phyloP scores from a whole-genome alignment of 2,329 filamentous ascomycete species.

The Arachnopeziza araneosa region DNA sequence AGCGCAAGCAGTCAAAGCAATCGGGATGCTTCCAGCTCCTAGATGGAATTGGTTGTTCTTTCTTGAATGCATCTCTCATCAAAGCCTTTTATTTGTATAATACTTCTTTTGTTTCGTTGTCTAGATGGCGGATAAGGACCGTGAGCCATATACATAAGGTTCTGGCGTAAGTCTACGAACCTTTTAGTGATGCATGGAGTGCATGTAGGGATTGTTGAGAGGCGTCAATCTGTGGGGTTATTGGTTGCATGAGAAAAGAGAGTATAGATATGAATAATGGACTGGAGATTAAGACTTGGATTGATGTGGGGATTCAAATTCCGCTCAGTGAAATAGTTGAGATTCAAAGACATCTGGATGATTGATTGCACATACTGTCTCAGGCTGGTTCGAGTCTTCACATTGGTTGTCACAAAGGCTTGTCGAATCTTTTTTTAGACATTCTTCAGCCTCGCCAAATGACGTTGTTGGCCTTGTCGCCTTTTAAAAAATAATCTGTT shows the following conservation, averaged over 20 bases:
- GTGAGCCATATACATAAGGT: constrained; percentile 12
- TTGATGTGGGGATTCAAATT: background rate
- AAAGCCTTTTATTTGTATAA: constrained; percentile 19
- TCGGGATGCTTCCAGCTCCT: constrained; percentile 65
- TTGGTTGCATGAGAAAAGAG: background rate
- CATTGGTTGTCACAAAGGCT: too few relatives aligned
- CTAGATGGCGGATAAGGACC: constrained; percentile 17
- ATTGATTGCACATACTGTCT: too few relatives aligned
- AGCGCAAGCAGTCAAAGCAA: constrained; percentile 90
- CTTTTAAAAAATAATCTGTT: background rate
- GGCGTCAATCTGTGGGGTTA: background rate
- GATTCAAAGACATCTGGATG: too few relatives aligned
- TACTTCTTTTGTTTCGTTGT: constrained; percentile 11
- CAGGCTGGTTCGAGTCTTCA: too few relatives aligned
- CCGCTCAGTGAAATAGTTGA: background rate
- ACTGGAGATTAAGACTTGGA: background rate
- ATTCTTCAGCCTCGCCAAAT: background rate
- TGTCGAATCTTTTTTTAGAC: background rate
- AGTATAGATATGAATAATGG: background rate
- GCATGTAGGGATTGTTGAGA: background rate
- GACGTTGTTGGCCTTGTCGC: background rate
- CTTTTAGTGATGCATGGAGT: background rate
- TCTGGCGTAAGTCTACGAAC: background rate
- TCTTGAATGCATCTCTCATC: background rate
- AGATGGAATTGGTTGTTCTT: constrained; percentile 6